Conservation (phyloP, 345 rosid genomes). For the Sonneratia caseolaris region DNA sequence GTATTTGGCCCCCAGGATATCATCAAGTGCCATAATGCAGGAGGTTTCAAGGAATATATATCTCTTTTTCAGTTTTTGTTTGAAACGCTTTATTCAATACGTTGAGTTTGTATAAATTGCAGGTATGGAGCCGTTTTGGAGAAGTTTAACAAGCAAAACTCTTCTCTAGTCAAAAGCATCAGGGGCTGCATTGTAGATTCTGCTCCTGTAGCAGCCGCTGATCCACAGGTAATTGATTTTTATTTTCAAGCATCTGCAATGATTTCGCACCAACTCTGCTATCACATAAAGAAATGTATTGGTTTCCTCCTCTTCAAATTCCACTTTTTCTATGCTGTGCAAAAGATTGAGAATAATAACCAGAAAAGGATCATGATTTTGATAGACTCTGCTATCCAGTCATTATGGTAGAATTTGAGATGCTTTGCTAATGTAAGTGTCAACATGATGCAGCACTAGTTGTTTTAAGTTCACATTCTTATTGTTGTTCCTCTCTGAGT, state of each 20-base stretch:
- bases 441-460: background rate
- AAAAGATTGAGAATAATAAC: background rate
- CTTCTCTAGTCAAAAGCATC: slow-evolving; percentile 51
- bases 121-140: slow-evolving; percentile 93
- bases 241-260: background rate
- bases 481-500: background rate
- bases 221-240: slow-evolving; percentile 61
- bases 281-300: background rate
- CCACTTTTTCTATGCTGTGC: background rate
- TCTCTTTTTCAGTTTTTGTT: background rate
- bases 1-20: too few species aligned
- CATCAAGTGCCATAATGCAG: background rate
- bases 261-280: background rate
- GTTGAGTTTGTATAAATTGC: slow-evolving; percentile 7
- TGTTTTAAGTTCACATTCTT: background rate
- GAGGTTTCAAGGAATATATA: background rate
- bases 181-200: slow-evolving; percentile 94
- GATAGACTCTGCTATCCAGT: background rate
- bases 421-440: background rate
- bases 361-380: background rate
- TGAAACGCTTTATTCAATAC: slow-evolving; percentile 10
- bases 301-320: background rate
- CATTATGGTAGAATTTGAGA: background rate
- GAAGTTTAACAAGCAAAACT: slow-evolving; percentile 74
- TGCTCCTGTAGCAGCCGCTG: slow-evolving; percentile 94